phyloP scores from a whole-genome alignment of 148 eudicot species.

The Camellia japonica region DNA sequence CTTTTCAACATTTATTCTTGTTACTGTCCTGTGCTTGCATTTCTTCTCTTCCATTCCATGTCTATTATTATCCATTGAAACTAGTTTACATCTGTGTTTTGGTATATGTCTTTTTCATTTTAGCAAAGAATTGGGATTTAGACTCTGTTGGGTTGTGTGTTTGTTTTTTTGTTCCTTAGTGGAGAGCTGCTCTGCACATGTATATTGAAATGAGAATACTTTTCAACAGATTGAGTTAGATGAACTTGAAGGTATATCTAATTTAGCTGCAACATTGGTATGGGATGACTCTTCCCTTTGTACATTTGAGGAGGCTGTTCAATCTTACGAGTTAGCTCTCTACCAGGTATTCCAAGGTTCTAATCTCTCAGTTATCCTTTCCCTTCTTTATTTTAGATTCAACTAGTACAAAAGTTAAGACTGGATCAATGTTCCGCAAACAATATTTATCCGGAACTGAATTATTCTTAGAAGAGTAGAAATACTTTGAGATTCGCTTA shows the following conservation, averaged over 20 bases:
- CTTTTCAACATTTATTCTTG: slow-evolving; percentile 25
- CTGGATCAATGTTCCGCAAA: neutral
- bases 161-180: slow-evolving; percentile 15
- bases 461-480: neutral
- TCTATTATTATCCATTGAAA: neutral
- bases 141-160: slow-evolving; percentile 14
- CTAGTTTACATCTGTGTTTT: neutral
- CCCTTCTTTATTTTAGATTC: neutral
- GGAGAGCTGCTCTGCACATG: slow-evolving; percentile 17
- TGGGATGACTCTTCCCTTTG: slow-evolving; percentile 60
- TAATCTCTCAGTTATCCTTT: slow-evolving; percentile 12
- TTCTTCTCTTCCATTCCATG: neutral
- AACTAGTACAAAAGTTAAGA: neutral
- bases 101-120: slow-evolving; percentile 7
- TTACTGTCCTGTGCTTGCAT: slow-evolving; percentile 14
- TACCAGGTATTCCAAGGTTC: slow-evolving; percentile 48
- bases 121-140: slow-evolving; percentile 4
- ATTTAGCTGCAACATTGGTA: slow-evolving; percentile 69
- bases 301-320: slow-evolving; percentile 61
- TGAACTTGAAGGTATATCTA: slow-evolving; percentile 62
- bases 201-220: slow-evolving; percentile 16
- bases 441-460: neutral
- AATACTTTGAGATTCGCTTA: neutral
- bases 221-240: slow-evolving; percentile 76
- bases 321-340: slow-evolving; percentile 51